Evolutionary conservation across 2,329 filamentous ascomycete genomes (phyloP), one percentile per base, ranked within the genome.

Genomic region (Ampelomyces quisqualis): DNA sequence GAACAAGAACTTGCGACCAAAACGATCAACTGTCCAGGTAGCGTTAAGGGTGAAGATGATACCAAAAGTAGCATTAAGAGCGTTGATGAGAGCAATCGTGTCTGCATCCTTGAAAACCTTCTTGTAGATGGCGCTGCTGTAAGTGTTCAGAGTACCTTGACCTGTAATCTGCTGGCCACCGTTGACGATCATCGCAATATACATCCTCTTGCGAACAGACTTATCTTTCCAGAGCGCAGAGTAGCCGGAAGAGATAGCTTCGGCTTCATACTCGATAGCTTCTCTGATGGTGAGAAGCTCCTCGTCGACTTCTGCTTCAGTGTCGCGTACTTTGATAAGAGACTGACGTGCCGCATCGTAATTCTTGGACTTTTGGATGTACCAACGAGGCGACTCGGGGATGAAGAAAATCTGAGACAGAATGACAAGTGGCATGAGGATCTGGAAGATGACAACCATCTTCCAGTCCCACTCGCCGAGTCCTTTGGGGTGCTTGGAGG

Each of bases 401-500:
- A 82, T 84, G 27, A 82, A 82, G 51, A 62, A 68, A 10, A 87
- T 71, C 23, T 83, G 74, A 3, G 67, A 50, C 15, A 86, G 69
- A 62, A 88, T 83, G 43, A 86, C 55, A 35, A 76, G 50, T 1
- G 84, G 84, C 17, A 86, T 75, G n/a, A 88, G 65, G 34, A 86
- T 73, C 68, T 88, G 84, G 73, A 87, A 86, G 47, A 88, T 81
- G 48, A 86, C 79, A 10, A 87, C 81, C 72, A 86, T 78, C 55
- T 78, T 80, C 84, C 84, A 87, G 65, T 86, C 82, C 84, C 84
- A 86, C 53, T 88, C 73, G 26, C 84, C 84, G 4, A 86, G 75
- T 28, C 53, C 70, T 28, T 69, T 53, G 29, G 72, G 70, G 64
- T 85, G 70, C 57, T 80, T 73, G 23, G 75, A 74, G 60, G 79